phyloP scores from a whole-genome alignment of 2,329 filamentous ascomycete species.

The Alternaria gaisen region DNA sequence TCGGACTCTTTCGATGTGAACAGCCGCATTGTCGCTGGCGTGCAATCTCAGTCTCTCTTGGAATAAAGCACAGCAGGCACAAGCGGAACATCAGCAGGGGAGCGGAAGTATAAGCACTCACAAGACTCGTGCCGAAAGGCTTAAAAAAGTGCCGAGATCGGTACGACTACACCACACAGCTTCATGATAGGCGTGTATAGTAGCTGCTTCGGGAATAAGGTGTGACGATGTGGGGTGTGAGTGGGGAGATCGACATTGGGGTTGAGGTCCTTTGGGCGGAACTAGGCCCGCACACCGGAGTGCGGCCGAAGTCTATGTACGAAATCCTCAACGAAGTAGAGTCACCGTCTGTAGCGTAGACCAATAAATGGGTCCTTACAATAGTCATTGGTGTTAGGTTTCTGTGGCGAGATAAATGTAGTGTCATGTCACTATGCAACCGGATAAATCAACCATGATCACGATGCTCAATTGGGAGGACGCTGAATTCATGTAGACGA shows the following conservation, averaged over 20 bases:
- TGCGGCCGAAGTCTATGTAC: not conserved
- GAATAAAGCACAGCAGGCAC: not conserved
- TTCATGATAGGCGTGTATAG: slow-evolving; percentile 6
- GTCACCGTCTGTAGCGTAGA: not conserved
- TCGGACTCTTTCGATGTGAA: not conserved
- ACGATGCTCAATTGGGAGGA: not conserved
- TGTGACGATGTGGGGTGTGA: slow-evolving; percentile 8
- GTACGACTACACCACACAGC: not conserved
- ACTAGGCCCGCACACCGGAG: slow-evolving; percentile 2
- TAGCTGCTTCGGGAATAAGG: slow-evolving; percentile 6
- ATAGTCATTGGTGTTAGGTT: not conserved
- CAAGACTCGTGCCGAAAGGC: slow-evolving; percentile 4
- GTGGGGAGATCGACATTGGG: slow-evolving; percentile 14
- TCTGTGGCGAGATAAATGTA: not conserved
- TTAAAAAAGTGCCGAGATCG: slow-evolving; percentile 9
- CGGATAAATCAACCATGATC: not conserved
- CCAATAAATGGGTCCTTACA: not conserved
- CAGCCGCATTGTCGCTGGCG: not conserved
- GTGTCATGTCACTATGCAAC: not conserved
- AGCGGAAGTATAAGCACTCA: slow-evolving; percentile 6
- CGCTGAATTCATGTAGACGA: not conserved
- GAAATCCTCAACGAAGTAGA: slow-evolving; percentile 1
- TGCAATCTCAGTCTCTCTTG: not conserved
- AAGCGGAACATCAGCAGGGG: not conserved
- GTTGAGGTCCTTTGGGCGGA: slow-evolving; percentile 1